Conservation (phyloP, 2,329 filamentous ascomycete species). For the Pseudogymnoascus sp. region DNA sequence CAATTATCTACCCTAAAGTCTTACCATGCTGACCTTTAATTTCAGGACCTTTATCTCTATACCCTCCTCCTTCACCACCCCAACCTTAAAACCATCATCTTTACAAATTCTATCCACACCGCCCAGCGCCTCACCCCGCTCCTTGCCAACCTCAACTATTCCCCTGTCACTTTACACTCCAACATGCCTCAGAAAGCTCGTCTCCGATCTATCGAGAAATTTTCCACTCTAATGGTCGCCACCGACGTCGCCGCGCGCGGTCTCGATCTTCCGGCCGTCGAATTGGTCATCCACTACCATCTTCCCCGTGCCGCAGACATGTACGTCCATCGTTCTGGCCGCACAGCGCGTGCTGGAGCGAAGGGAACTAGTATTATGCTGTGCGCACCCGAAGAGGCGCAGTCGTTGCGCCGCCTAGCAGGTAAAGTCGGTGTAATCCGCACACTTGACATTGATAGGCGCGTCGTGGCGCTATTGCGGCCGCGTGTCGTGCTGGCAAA, state of each 20-base stretch:
- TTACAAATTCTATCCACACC: constrained; percentile 91
- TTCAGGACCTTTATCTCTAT: constrained; percentile 83
- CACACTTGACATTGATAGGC: constrained; percentile 75
- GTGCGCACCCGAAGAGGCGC: constrained; percentile 84
- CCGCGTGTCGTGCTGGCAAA: constrained; percentile 76
- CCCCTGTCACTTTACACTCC: constrained; percentile 74
- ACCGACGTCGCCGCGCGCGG: constrained; percentile 92
- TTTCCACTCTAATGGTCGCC: constrained; percentile 70
- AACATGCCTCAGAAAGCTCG: constrained; percentile 95
- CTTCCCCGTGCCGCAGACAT: constrained; percentile 83
- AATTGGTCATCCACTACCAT: constrained; percentile 91
- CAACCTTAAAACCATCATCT: constrained; percentile 74
- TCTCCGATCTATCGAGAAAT: constrained; percentile 83
- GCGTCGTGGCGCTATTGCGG: constrained; percentile 67
- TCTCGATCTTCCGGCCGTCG: constrained; percentile 83
- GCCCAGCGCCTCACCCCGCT: constrained; percentile 80
- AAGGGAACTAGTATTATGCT: constrained; percentile 78
- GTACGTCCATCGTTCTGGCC: constrained; percentile 91
- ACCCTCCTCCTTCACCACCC: constrained; percentile 75
- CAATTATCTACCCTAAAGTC: background rate
- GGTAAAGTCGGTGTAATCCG: constrained; percentile 78
- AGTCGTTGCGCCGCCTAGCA: constrained; percentile 72
- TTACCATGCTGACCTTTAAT: constrained; percentile 17
- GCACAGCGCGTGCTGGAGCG: constrained; percentile 76
- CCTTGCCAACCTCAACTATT: constrained; percentile 71